phyloP scores from a whole-genome alignment of 2,329 filamentous ascomycete genomes.

The Pleurostoma richardsiae region DNA sequence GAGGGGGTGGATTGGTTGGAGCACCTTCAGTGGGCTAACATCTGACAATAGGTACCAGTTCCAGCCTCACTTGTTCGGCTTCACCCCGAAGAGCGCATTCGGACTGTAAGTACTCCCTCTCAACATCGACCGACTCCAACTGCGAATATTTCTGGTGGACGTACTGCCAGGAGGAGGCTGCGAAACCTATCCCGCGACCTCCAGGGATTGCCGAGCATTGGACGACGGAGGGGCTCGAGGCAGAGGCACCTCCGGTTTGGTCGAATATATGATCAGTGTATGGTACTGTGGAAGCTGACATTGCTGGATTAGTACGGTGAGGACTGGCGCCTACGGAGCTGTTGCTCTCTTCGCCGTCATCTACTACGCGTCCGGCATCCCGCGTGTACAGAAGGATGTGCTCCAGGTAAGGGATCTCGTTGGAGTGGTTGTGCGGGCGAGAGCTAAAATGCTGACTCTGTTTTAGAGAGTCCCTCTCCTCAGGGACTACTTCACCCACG shows the following conservation, averaged over 20 bases:
- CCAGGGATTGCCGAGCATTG: too few species aligned
- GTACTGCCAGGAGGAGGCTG: too few species aligned
- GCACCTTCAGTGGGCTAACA: slow-evolving; percentile 17
- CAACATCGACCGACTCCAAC: neutral
- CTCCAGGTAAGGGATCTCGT: slow-evolving; percentile 39
- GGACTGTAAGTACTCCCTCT: slow-evolving; percentile 43
- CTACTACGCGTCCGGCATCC: slow-evolving; percentile 58
- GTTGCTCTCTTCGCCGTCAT: slow-evolving; percentile 53
- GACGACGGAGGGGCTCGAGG: neutral
- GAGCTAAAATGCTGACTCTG: slow-evolving; percentile 14
- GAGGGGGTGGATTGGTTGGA: too few species aligned
- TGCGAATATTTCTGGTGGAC: too few species aligned
- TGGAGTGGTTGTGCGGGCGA: neutral
- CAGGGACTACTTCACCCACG: slow-evolving; percentile 43
- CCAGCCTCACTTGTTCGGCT: slow-evolving; percentile 50
- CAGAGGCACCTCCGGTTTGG: neutral
- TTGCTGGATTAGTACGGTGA: slow-evolving; percentile 38
- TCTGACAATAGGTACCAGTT: slow-evolving; percentile 46
- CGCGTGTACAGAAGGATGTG: slow-evolving; percentile 54
- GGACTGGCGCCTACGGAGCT: slow-evolving; percentile 49
- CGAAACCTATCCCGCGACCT: too few species aligned
- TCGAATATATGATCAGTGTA: neutral
- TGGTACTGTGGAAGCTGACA: slow-evolving; percentile 6
- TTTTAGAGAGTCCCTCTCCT: slow-evolving; percentile 51
- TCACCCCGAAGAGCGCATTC: slow-evolving; percentile 40